phyloP scores from a whole-genome alignment of 805 yeast genomes.

The Starmerella cellae region DNA sequence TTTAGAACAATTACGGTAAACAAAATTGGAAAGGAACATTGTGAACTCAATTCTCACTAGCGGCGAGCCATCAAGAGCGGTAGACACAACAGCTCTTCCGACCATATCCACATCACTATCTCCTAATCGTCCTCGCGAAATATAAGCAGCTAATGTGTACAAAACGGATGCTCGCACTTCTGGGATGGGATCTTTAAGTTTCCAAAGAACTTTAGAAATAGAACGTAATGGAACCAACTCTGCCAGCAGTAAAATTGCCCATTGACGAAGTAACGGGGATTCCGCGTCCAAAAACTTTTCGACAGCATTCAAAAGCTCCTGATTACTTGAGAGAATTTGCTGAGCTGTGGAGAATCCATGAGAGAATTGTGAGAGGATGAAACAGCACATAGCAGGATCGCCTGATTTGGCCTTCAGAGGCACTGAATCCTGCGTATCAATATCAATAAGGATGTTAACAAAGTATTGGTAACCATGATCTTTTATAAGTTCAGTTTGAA shows the following conservation, averaged over 20 bases:
- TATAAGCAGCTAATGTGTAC: constrained; percentile 50
- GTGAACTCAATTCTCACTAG: constrained; percentile 77
- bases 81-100: constrained; percentile 51
- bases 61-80: constrained; percentile 79
- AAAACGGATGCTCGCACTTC: constrained; percentile 83
- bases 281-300: constrained; percentile 49
- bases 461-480: constrained; percentile 86
- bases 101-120: constrained; percentile 26
- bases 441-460: constrained; percentile 47
- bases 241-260: constrained; percentile 51
- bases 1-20: constrained; percentile 53
- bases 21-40: constrained; percentile 61
- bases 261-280: constrained; percentile 76
- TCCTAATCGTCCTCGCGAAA: constrained; percentile 34
- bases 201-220: constrained; percentile 35
- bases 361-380: constrained; percentile 72
- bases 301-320: constrained; percentile 49
- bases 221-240: constrained; percentile 12
- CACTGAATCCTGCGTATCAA: background rate
- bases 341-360: constrained; percentile 72
- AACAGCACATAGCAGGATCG: constrained; percentile 85
- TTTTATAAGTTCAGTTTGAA: constrained; percentile 83
- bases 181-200: constrained; percentile 80
- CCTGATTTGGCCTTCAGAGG: constrained; percentile 2
- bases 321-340: constrained; percentile 60